Evolutionary conservation across 2,329 filamentous ascomycete species (phyloP).

Genomic region (Aspergillus fumigatiaffinis): DNA sequence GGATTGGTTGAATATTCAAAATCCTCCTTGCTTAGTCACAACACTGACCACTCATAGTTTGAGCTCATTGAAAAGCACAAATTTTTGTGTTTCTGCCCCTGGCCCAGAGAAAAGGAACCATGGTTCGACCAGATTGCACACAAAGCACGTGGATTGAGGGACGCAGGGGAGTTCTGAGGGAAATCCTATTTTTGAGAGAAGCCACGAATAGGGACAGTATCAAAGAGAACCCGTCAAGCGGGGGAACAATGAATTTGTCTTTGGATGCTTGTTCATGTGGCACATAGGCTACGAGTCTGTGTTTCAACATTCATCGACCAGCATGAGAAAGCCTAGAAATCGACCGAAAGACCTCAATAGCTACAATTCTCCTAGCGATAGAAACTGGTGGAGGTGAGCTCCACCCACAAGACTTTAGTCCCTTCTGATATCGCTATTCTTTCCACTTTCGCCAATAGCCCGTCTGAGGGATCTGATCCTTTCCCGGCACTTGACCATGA

Average conservation of each 20-base stretch:
- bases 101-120: background rate
- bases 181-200: background rate
- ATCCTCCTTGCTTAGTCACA: background rate
- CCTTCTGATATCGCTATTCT: background rate
- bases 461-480: background rate
- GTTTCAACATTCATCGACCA: no score
- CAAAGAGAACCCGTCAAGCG: background rate
- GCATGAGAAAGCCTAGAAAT: background rate
- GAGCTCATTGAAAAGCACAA: background rate
- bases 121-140: background rate
- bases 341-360: background rate
- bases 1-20: background rate
- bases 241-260: background rate
- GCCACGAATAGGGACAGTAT: background rate
- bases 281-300: background rate
- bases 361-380: background rate
- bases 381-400: background rate
- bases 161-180: background rate
- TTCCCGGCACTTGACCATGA: background rate
- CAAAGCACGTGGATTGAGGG: background rate
- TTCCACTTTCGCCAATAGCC: background rate
- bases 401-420: background rate
- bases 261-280: background rate
- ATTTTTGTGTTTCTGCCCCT: background rate
- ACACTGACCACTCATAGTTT: background rate